Percentiles rank a stretch among this genome's conserved stretches.
phyloP scores from a whole-genome alignment of 2,329 filamentous ascomycete genomes.

The Aspergillus unguis region DNA sequence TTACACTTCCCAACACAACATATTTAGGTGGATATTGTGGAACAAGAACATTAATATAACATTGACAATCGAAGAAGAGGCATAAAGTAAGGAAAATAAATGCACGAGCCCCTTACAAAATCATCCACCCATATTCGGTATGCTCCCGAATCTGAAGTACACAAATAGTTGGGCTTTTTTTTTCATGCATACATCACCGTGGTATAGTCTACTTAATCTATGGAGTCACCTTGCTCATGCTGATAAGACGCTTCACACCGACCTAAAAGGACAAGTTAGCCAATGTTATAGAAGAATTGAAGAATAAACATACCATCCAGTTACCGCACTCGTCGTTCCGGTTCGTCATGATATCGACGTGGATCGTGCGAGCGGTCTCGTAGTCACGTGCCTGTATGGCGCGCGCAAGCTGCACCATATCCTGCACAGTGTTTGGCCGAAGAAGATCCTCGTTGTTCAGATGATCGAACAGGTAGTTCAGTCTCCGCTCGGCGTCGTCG shows the following conservation, averaged over 20 bases:
- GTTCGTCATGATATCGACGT: slow-evolving; percentile 72
- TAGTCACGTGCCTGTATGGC: slow-evolving; percentile 69
- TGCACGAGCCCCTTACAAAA: background rate
- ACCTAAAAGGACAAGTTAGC: slow-evolving; percentile 47
- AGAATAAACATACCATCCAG: slow-evolving; percentile 69
- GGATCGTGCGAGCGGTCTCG: slow-evolving; percentile 62
- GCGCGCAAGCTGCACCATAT: slow-evolving; percentile 52
- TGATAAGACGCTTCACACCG: slow-evolving; percentile 72
- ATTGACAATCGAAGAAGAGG: slow-evolving; percentile 4
- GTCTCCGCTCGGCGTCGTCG: slow-evolving; percentile 86
- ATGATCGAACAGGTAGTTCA: slow-evolving; percentile 93
- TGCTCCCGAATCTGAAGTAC: too few species aligned
- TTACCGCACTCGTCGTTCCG: slow-evolving; percentile 77
- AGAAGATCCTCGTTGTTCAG: slow-evolving; percentile 93
- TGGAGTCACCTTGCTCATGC: slow-evolving; percentile 74
- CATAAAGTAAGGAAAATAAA: background rate
- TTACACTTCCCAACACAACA: too few species aligned
- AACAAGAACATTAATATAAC: background rate
- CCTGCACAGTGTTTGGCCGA: slow-evolving; percentile 63
- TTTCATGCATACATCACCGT: background rate
- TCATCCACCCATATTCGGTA: background rate
- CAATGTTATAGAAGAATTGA: background rate
- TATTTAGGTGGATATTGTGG: background rate
- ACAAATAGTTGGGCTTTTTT: background rate
- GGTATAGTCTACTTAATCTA: slow-evolving; percentile 30